Evolutionary conservation across 495 filamentous ascomycete species (phyloP).

Genomic region (Penicillium canariense): DNA sequence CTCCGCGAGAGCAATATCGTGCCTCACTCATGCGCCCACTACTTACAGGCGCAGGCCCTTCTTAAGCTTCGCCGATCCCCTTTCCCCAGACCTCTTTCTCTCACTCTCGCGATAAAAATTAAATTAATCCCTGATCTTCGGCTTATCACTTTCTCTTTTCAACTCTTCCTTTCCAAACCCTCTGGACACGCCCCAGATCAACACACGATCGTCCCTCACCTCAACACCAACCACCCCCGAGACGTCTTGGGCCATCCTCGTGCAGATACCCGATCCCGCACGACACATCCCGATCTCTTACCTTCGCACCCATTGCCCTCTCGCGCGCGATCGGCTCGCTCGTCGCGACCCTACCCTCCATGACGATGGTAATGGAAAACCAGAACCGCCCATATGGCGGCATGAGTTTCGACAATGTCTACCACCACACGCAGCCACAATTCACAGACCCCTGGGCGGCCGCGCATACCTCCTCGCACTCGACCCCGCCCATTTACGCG

Average conservation of each 20-base stretch:
- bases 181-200: too few relatives aligned
- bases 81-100: constrained; percentile 44
- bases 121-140: constrained; percentile 20
- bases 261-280: too few relatives aligned
- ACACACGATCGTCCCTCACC: background rate
- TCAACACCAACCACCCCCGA: background rate
- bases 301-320: background rate
- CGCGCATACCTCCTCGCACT: constrained; percentile 55
- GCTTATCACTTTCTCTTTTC: constrained; percentile 38
- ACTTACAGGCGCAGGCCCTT: too few relatives aligned
- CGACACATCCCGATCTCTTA: background rate
- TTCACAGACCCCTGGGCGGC: constrained; percentile 89
- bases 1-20: constrained; percentile 4
- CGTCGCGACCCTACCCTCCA: constrained; percentile 38
- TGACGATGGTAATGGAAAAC: constrained; percentile 88
- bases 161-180: constrained; percentile 21
- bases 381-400: constrained; percentile 79
- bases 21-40: too few relatives aligned
- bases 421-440: constrained; percentile 70
- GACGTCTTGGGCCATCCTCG: too few relatives aligned
- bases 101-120: constrained; percentile 16
- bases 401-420: constrained; percentile 77
- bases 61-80: constrained; percentile 81
- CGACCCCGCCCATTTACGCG: constrained; percentile 53
- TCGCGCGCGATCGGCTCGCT: constrained; percentile 17